Base-by-base conservation (phyloP, 1,284 basidiomycete genomes). In the Pholiota adiposa region DNA sequence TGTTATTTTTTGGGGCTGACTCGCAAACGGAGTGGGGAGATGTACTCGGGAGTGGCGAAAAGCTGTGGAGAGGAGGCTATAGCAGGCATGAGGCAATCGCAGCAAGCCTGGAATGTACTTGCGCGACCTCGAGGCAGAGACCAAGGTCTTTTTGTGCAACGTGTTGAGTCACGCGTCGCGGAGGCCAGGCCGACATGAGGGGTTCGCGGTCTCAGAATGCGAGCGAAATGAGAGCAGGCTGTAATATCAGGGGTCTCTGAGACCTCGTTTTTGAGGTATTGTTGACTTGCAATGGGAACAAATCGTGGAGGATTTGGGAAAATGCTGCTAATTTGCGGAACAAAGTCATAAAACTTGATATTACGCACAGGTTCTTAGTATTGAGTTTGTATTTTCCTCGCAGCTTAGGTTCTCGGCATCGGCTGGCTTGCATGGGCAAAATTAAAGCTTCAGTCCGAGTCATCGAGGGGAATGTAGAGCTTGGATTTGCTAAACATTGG, bases 111-210 rank as follows among this genome's bases (percentile, higher is more conserved):
- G 49, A 51, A 46, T 54, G 61, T 51, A 58, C 38, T 49, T 44
- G 57, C 54, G 58, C 59, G 46, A 33, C 69, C 69, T 70, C 67
- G 70, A 72, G 70, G 71, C 67, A 66, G 21, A 59, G 56, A 59
- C 38, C 50, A 50, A 46, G 60, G 60, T 53, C 56, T 36, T 59
- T 50, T 46, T 31, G 27, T 60, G 58, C 61, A 66, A 63, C 61
- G 62, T 64, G 59, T 50, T 63, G 46, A 57, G 66, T 72, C 70
- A 72, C 68, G 54, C 46, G 58, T 55, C 31, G 52, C 19, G 29
- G 29, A 46, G 44, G 48, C 49, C 56, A 62, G 62, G 55, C 58
- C 57, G 60, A 65, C 70, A 69, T 61, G 70, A 67, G 69, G 69
- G 67, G 46, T 49, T 18, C 18, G 49, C 59, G 61, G 65, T 55